Percentiles rank a stretch among this genome's conserved stretches.
Conservation (phyloP, 2,329 filamentous ascomycete species). For the Bipolaris gigantea region DNA sequence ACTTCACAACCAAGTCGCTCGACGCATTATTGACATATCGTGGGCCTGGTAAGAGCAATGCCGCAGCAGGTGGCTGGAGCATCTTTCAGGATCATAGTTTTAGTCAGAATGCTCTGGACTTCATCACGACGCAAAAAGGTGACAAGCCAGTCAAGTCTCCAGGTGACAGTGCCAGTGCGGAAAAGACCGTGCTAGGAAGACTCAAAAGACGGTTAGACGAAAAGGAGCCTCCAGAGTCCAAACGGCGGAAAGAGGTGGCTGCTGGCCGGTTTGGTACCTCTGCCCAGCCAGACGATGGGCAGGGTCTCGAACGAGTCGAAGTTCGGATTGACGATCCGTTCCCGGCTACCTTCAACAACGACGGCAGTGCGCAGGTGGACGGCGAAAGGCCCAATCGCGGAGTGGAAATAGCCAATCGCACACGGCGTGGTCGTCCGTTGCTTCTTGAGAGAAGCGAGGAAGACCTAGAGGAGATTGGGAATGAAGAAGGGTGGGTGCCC, state of each 20-base stretch:
- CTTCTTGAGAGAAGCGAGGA: constrained; percentile 39
- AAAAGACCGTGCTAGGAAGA: constrained; percentile 30
- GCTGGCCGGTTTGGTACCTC: constrained; percentile 69
- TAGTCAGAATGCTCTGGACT: constrained; percentile 56
- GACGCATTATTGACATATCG: constrained; percentile 68
- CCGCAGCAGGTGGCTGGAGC: constrained; percentile 76
- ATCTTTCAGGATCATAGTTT: constrained; percentile 69
- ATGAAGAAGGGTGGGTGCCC: constrained; percentile 55
- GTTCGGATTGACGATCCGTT: constrained; percentile 54
- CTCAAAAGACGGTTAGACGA: constrained; percentile 33
- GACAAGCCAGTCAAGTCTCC: constrained; percentile 21
- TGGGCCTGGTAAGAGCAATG: constrained; percentile 70
- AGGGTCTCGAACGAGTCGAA: constrained; percentile 53
- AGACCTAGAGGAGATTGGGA: constrained; percentile 33
- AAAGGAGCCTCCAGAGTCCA: constrained; percentile 45
- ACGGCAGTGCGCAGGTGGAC: constrained; percentile 10
- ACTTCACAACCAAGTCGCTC: constrained; percentile 71
- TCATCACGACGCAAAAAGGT: constrained; percentile 35
- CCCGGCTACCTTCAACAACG: constrained; percentile 19
- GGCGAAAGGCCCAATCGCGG: constrained; percentile 21
- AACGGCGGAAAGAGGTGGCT: constrained; percentile 64
- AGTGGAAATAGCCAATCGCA: constrained; percentile 19
- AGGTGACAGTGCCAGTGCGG: constrained; percentile 17
- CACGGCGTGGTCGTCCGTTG: constrained; percentile 37
- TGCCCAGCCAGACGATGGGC: constrained; percentile 40